Percentiles rank a stretch among this genome's conserved stretches.
phyloP scores from a whole-genome alignment of 495 filamentous ascomycete species.

The Daldinia decipiens region DNA sequence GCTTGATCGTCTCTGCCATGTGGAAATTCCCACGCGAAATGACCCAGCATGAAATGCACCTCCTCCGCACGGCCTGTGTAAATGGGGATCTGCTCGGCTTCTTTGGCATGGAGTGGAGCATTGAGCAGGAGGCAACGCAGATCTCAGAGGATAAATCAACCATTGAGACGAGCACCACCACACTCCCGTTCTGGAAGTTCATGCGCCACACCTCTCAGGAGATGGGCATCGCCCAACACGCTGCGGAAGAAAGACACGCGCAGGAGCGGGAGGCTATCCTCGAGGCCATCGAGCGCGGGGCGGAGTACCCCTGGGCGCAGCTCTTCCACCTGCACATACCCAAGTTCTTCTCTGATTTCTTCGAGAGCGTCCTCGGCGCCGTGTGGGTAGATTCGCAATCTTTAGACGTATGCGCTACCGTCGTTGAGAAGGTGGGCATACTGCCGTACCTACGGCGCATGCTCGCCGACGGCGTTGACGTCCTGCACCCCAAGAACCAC shows the following conservation, averaged over 20 bases:
- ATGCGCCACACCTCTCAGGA: constrained; percentile 66
- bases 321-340: constrained; percentile 72
- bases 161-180: constrained; percentile 36
- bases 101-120: constrained; percentile 69
- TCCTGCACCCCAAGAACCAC: constrained; percentile 79
- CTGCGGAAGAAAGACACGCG: constrained; percentile 60
- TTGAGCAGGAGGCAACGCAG: constrained; percentile 48
- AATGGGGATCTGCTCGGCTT: constrained; percentile 93
- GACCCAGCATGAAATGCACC: constrained; percentile 74
- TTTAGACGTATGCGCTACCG: constrained; percentile 62
- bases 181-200: constrained; percentile 71
- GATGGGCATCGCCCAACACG: constrained; percentile 55
- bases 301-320: constrained; percentile 77
- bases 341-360: constrained; percentile 88
- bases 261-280: constrained; percentile 62
- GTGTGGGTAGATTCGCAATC: constrained; percentile 82
- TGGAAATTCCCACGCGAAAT: constrained; percentile 56
- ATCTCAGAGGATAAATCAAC: constrained; percentile 30
- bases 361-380: constrained; percentile 85
- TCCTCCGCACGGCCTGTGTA: constrained; percentile 77
- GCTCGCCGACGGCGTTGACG: constrained; percentile 65
- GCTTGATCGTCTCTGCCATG: constrained; percentile 68
- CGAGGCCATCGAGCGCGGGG: constrained; percentile 57
- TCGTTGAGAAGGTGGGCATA: constrained; percentile 73
- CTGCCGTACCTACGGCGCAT: constrained; percentile 70